Base-by-base conservation (phyloP, 805 yeast genomes). In the Teunomyces aglyptinius region DNA sequence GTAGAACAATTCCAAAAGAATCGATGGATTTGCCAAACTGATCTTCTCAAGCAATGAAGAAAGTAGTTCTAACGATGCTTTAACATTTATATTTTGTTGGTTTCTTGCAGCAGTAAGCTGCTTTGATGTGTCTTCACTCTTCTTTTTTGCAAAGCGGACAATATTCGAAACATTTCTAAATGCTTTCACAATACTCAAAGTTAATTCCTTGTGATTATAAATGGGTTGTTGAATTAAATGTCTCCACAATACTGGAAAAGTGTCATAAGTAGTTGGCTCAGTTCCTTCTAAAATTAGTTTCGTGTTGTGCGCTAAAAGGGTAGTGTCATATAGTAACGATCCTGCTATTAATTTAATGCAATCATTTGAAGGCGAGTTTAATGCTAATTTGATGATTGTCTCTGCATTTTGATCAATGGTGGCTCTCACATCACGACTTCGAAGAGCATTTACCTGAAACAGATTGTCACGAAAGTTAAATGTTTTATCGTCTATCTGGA, bases 371-470 rank as follows among this genome's bases (percentile, higher is more conserved):
- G 45, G 43, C 4, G 50, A 36, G 7, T 20, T 31, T 8, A 49
- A 41, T 5, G 71, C 64, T 16, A 57, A 44, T 2, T 47, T 49
- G 5, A 63, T 53, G n/a, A 72, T 56, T 8, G 55, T 32, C 2
- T 63, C 68, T 1, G 77, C 60, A 45, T 73, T 70, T 29, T 69
- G 67, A 49, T 80, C 82, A 3, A 80, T 61, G 3, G 77, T 60
- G 0, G 72, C 67, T 50, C 86, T 62, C 3, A 76, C 67, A 46
- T 80, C 84, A n/a, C 76, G 63, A 46, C 67, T 65, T 22, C 65
- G 67, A 18, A 76, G 55, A 8, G 78, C 48, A 28, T 69, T 71
- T 6, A 68, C 60, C 0, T 72, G 65, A 31, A 66, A 58, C 27
- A 58, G 55, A 5, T 63, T 49, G 22, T 58, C 58, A 4, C 52